These are phyloP conservation scores for Berberis vulgaris DNA, from an alignment of 164 flowering plant genomes.

Conservation along the genomic window DNA sequence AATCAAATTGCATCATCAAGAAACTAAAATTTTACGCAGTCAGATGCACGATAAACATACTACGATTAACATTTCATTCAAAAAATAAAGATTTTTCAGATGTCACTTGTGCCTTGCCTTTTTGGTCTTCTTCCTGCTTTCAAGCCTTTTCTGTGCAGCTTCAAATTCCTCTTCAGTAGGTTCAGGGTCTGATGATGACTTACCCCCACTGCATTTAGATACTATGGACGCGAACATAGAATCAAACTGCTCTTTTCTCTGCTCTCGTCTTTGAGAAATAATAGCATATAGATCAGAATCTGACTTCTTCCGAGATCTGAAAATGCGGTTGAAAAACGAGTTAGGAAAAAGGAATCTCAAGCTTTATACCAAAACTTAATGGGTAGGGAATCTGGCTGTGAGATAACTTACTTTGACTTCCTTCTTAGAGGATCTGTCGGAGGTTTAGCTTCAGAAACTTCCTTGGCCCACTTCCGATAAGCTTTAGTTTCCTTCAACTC, in stretches of 20 bases:
- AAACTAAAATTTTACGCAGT: too few relatives aligned
- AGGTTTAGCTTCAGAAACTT: conserved; percentile 61
- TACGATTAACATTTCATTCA: too few relatives aligned
- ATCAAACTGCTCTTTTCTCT: conserved; percentile 67
- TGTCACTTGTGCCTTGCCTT: conserved; percentile 25
- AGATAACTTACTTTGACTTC: conserved; percentile 42
- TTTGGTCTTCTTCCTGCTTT: conserved; percentile 32
- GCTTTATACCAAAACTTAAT: neutral
- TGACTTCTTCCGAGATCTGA: conserved; percentile 49
- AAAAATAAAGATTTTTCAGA: too few relatives aligned
- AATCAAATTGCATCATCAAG: too few relatives aligned
- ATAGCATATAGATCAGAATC: conserved; percentile 60
- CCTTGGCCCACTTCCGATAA: conserved; percentile 70
- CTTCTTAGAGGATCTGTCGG: conserved; percentile 66
- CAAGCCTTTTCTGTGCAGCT: conserved; percentile 64
- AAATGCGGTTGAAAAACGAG: neutral
- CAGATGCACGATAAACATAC: too few relatives aligned
- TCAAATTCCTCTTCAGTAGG: conserved; percentile 94
- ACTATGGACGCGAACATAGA: conserved; percentile 73
- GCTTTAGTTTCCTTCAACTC: conserved; percentile 66
- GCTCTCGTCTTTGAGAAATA: conserved; percentile 63
- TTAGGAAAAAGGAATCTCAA: neutral
- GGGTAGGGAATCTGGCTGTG: neutral
- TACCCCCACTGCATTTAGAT: conserved; percentile 50
- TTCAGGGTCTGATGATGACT: conserved; percentile 21